Conservation (phyloP, 2,329 filamentous ascomycete genomes). For the Rhynchosporium graminicola region DNA sequence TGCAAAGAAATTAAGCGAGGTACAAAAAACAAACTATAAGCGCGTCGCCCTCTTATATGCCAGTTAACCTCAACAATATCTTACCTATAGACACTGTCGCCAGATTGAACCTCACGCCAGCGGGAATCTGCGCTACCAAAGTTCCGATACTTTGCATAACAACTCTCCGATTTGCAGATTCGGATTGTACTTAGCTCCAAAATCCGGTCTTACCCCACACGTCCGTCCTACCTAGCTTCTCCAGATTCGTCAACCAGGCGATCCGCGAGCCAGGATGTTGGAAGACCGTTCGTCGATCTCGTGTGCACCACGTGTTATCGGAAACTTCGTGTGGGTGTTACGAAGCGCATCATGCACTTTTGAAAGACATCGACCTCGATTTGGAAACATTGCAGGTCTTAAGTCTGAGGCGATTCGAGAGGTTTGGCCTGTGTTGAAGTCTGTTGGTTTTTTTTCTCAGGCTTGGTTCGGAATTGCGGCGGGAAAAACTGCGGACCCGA, state of each 20-base stretch:
- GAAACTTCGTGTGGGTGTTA: background rate
- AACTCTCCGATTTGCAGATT: background rate
- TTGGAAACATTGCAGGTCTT: background rate
- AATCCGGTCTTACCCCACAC: background rate
- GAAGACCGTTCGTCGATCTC: slow-evolving; percentile 12
- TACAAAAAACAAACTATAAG: too few species aligned
- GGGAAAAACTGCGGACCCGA: slow-evolving; percentile 17
- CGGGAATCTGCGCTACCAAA: too few species aligned
- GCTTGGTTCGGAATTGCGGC: background rate
- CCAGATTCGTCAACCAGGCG: background rate
- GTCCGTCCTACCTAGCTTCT: slow-evolving; percentile 11
- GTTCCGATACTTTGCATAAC: too few species aligned
- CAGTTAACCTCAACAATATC: too few species aligned
- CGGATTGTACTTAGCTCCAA: too few species aligned
- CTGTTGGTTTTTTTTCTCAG: background rate
- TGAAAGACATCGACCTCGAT: background rate
- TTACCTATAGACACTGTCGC: too few species aligned
- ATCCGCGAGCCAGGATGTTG: slow-evolving; percentile 22
- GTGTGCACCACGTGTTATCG: slow-evolving; percentile 16
- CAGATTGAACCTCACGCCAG: too few species aligned
- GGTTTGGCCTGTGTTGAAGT: background rate
- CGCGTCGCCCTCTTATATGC: too few species aligned
- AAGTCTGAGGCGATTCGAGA: background rate
- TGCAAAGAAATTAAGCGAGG: background rate
- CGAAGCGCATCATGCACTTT: background rate